Conservation (phyloP, 257 asterid genomes). For the Rauvolfia tetraphylla region DNA sequence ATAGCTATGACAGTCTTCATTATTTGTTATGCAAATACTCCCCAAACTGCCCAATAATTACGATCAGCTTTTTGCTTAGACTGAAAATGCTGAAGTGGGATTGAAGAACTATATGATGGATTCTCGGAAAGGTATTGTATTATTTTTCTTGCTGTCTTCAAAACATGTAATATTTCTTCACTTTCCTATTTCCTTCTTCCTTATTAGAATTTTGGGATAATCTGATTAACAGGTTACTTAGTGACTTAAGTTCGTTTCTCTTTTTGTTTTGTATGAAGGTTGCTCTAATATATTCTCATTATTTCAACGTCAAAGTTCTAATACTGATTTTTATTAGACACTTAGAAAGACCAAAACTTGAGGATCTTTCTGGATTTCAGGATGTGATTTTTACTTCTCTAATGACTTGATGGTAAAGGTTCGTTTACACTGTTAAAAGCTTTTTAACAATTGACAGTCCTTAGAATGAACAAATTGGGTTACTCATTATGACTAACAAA, state of each 20-base stretch:
- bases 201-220: background rate
- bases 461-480: background rate
- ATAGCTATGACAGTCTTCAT: background rate
- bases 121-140: background rate
- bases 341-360: background rate
- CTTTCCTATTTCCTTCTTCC: background rate
- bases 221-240: background rate
- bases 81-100: background rate
- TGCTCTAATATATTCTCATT: background rate
- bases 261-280: background rate
- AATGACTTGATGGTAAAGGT: background rate
- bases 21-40: background rate
- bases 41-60: background rate
- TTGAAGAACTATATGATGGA: background rate
- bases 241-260: background rate
- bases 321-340: background rate
- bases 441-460: background rate
- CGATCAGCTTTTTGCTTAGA: background rate
- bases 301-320: background rate
- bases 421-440: background rate
- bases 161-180: background rate
- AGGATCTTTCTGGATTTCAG: background rate
- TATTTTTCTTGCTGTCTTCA: background rate
- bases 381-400: background rate
- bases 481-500: background rate